Base-by-base conservation (phyloP, 176 grass and related monocot genomes). In the Musa itinerans region DNA sequence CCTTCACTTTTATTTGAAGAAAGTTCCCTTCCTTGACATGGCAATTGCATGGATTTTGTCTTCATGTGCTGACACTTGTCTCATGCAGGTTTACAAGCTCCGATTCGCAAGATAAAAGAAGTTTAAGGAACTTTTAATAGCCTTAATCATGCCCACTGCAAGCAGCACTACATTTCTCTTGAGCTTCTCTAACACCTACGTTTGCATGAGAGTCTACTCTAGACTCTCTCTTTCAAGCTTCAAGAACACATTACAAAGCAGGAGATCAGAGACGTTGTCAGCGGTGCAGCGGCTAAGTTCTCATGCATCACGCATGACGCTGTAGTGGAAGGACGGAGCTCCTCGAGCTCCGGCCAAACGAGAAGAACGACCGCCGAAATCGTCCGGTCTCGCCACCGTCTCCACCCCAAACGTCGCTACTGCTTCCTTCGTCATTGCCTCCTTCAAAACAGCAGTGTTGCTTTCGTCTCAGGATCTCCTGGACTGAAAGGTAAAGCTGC, bases 321-420 rank as follows among this genome's bases (percentile, higher is more conserved):
- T 87, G 78, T 67, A 96, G 85, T 20, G 92, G 92, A 77, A 96
- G 85, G 78, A 89, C 84, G 15, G 84, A 84, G 79, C 62, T 87
- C 77, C 89, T 83, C 73, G 86, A 92, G 78, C 92, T 96, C 84
- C 86, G 82, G 29, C 89, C 92, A 79, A 96, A 96, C 62, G 92
- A 96, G 71, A 87, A 83, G 63, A 96, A 72, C 1, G 89, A 79
- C 59, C 89, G 85, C 54, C 85, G 89, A 53, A 96, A 84, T 8
- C 87, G 84, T 11, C 83, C 78, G 53, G 89, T 96, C 1, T 75
- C 65, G 63, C 85, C 89, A 7, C 85, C 85, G 52, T 54, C 53
- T 43, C 34, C 34, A 43, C 34, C 34, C 34, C 34, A 43, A n/a
- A 71, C 72, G 9, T n/a, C 11, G 27, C 0, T 11, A 64, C 57